A percentile compares a stretch with the other conserved stretches of the same genome.
phyloP scores from a whole-genome alignment of 768 basidiomycete species.

The Tephrocybe rancida region DNA sequence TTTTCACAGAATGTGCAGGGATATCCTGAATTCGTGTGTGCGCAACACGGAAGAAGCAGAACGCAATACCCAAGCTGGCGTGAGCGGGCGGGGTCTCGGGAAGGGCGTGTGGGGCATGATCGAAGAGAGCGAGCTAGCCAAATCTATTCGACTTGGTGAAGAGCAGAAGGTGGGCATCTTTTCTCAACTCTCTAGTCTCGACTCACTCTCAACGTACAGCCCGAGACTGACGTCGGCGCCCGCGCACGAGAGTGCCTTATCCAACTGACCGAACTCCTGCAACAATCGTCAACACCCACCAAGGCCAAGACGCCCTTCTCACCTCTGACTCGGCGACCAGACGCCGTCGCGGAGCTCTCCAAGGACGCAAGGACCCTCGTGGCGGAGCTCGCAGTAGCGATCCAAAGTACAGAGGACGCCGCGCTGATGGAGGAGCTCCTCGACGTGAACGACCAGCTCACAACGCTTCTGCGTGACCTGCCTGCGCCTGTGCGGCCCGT shows the following conservation, averaged over 20 bases:
- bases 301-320: conserved; percentile 13
- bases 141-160: conserved; percentile 59
- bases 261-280: conserved; percentile 35
- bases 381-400: conserved; percentile 50
- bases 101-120: conserved; percentile 87
- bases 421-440: conserved; percentile 68
- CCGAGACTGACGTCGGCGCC: conserved; percentile 46
- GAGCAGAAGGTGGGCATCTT: conserved; percentile 49
- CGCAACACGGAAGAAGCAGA: conserved; percentile 93
- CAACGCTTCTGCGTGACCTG: conserved; percentile 53
- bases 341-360: conserved; percentile 35
- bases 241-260: conserved; percentile 47
- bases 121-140: conserved; percentile 82
- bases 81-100: conserved; percentile 53
- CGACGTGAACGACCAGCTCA: conserved; percentile 71
- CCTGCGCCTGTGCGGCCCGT: conserved; percentile 37
- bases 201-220: conserved; percentile 27
- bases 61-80: conserved; percentile 28
- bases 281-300: not conserved
- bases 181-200: not conserved
- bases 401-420: conserved; percentile 61
- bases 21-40: conserved; percentile 88
- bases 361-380: conserved; percentile 54
- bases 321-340: conserved; percentile 17
- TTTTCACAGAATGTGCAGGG: conserved; percentile 68